Evolutionary conservation across 1,139 yeast species (phyloP).

Genomic region (Scheffersomyces segobiensis): DNA sequence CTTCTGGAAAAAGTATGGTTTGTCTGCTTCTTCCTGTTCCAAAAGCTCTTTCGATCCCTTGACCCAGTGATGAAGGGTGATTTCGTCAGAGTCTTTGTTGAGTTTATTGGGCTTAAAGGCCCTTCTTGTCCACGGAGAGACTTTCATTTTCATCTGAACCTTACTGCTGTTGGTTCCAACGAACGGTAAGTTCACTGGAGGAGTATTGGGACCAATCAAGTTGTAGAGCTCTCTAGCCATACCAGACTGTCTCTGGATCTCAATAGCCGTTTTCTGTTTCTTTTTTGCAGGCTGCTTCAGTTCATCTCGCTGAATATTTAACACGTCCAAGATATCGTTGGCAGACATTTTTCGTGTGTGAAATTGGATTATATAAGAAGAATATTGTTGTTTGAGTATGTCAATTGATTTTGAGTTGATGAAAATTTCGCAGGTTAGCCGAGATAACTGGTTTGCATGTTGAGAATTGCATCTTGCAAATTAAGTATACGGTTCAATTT

Average conservation of each 20-base stretch:
- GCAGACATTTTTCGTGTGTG: constrained; percentile 39
- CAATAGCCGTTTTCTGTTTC: constrained; percentile 33
- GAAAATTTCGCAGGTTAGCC: neutral
- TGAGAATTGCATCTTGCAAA: neutral
- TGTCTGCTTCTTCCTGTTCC: constrained; percentile 40
- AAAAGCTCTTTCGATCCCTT: constrained; percentile 64
- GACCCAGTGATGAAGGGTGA: constrained; percentile 79
- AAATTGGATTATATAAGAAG: neutral
- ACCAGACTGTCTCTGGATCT: constrained; percentile 58
- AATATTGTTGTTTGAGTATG: neutral
- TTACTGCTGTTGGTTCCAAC: constrained; percentile 55
- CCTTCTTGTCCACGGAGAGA: constrained; percentile 80
- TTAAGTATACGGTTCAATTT: too few species aligned
- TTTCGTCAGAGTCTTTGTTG: constrained; percentile 41
- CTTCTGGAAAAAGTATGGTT: constrained; percentile 72
- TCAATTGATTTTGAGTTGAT: neutral
- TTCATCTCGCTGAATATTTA: constrained; percentile 58
- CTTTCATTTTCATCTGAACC: constrained; percentile 65
- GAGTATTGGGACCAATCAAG: constrained; percentile 87
- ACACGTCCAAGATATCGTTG: constrained; percentile 74
- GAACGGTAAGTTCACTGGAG: constrained; percentile 65
- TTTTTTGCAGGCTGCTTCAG: constrained; percentile 37
- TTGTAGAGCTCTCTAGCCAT: constrained; percentile 90
- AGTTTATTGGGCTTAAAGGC: constrained; percentile 59
- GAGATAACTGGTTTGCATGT: neutral